These are phyloP conservation scores for Polychaeton citri DNA, from an alignment of 2,329 filamentous ascomycete genomes.

Conservation along the genomic window DNA sequence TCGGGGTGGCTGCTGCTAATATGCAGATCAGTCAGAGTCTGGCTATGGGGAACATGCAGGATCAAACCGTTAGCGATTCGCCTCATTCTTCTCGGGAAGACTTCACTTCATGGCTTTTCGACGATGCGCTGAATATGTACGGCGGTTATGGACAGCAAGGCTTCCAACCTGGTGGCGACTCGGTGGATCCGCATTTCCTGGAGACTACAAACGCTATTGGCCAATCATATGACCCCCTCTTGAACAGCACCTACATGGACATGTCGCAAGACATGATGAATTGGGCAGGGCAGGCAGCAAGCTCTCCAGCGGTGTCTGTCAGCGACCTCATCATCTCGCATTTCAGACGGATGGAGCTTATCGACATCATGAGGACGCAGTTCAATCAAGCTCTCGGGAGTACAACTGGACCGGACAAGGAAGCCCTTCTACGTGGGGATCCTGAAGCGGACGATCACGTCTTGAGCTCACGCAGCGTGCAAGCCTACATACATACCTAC, in stretches of 20 bases:
- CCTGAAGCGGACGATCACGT: conserved; percentile 45
- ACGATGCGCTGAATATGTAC: not conserved
- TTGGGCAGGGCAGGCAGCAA: not conserved
- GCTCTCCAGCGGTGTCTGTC: not conserved
- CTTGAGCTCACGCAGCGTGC: conserved; percentile 81
- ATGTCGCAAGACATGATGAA: not conserved
- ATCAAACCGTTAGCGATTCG: not conserved
- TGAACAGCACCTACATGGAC: not conserved
- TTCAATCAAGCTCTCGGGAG: not conserved
- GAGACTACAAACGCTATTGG: not conserved
- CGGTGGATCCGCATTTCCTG: not conserved
- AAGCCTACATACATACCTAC: conserved; percentile 77
- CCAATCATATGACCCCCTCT: not conserved
- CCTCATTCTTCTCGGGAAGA: not conserved
- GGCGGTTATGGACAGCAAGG: not conserved
- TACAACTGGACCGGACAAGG: conserved; percentile 36
- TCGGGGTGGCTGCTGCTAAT: not conserved
- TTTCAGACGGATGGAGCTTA: not conserved
- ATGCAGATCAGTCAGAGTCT: not conserved
- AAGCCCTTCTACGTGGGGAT: conserved; percentile 63
- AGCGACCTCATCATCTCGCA: not conserved
- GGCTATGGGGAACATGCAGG: not conserved
- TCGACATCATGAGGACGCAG: not conserved
- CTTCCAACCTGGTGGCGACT: not conserved
- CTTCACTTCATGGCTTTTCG: conserved; percentile 1